Conservation (phyloP, 768 basidiomycete species). For the Suillus sp. region DNA sequence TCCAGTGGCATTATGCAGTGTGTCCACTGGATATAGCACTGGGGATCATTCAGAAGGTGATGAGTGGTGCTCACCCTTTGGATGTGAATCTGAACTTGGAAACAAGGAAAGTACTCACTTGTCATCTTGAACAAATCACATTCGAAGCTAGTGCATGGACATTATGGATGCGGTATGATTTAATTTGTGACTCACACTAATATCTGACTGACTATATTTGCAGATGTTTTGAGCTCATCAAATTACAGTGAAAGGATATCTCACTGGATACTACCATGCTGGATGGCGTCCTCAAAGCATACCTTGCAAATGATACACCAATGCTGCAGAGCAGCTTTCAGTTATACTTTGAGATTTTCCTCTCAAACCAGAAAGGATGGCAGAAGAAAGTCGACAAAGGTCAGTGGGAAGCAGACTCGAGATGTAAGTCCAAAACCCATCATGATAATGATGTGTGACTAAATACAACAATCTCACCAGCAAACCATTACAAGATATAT, state of each 20-base stretch:
- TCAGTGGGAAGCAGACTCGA: slow-evolving; percentile 22
- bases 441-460: no score
- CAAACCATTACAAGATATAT: not conserved
- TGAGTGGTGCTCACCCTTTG: not conserved
- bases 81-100: not conserved
- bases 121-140: not conserved
- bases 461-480: not conserved
- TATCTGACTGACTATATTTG: no score
- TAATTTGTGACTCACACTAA: no score
- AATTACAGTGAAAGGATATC: slow-evolving; percentile 28
- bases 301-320: slow-evolving; percentile 6
- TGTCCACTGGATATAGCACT: not conserved
- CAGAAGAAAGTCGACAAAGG: slow-evolving; percentile 21
- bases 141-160: not conserved
- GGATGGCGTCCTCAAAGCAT: slow-evolving; percentile 9
- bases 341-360: slow-evolving; percentile 26
- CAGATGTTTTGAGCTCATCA: slow-evolving; percentile 36
- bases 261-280: slow-evolving; percentile 4
- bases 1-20: not conserved
- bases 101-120: not conserved
- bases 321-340: no score
- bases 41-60: not conserved
- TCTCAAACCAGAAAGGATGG: slow-evolving; percentile 28
- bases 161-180: slow-evolving; percentile 5
- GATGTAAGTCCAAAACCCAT: no score